Conservation (phyloP, 2,329 filamentous ascomycete species). For the Fusarium liriodendri region DNA sequence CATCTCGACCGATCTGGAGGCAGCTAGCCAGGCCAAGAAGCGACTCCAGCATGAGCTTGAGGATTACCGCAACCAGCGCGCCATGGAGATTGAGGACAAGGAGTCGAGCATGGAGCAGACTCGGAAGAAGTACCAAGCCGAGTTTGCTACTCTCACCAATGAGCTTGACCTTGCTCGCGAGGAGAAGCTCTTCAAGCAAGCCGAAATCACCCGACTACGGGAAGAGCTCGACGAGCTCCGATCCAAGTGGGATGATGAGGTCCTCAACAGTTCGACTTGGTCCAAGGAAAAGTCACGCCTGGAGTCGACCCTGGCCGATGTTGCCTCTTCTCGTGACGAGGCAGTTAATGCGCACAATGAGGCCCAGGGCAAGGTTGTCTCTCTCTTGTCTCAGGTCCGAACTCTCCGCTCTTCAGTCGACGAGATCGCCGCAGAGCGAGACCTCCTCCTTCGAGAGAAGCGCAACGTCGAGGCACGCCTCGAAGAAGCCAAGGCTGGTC, state of each 20-base stretch:
- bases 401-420: constrained; percentile 86
- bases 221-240: constrained; percentile 95
- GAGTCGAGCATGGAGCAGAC: constrained; percentile 97
- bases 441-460: constrained; percentile 88
- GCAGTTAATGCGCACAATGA: constrained; percentile 94
- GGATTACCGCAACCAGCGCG: constrained; percentile 94
- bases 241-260: constrained; percentile 98
- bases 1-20: constrained; percentile 87
- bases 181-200: constrained; percentile 85
- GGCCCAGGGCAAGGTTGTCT: constrained; percentile 92
- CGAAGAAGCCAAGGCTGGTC: constrained; percentile 85
- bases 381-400: constrained; percentile 89
- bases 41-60: constrained; percentile 96
- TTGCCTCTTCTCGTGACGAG: constrained; percentile 92
- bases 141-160: constrained; percentile 88
- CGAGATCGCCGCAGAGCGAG: constrained; percentile 86
- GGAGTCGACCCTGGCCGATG: constrained; percentile 88
- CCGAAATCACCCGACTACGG: constrained; percentile 87
- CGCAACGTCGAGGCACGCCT: constrained; percentile 86
- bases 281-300: constrained; percentile 96
- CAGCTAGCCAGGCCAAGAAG: constrained; percentile 89
- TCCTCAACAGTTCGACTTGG: constrained; percentile 97
- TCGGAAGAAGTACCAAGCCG: constrained; percentile 94
- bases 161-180: constrained; percentile 95
- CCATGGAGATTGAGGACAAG: constrained; percentile 97